Percentiles rank a stretch among this genome's conserved stretches.
Conservation (phyloP, 78 protist species). For the Dictyostelium purpureum region DNA sequence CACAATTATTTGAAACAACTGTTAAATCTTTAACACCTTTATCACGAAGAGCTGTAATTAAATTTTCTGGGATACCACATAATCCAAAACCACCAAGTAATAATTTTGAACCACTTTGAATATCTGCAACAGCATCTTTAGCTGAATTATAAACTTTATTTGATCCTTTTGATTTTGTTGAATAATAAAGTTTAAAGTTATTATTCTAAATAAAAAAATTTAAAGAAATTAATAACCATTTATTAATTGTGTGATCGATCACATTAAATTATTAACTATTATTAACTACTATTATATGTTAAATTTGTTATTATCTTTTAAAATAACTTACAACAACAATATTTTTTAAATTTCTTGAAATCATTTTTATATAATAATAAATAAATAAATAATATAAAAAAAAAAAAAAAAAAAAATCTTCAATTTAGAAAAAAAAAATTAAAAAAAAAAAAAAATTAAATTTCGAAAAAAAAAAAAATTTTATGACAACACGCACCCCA, state of each 20-base stretch:
- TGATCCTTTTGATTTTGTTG: background rate
- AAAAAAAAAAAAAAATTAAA: too few species aligned
- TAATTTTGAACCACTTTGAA: slow-evolving; percentile 84
- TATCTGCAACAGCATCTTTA: slow-evolving; percentile 89
- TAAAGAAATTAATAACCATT: background rate
- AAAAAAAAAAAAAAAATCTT: too few species aligned
- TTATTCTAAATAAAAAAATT: background rate
- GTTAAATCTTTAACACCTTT: slow-evolving; percentile 87
- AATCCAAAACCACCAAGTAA: slow-evolving; percentile 97
- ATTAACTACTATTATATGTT: background rate
- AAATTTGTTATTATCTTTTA: background rate
- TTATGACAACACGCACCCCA: too few species aligned
- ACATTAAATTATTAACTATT: too few species aligned
- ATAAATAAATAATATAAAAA: too few species aligned
- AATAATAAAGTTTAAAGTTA: background rate
- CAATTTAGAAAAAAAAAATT: too few species aligned
- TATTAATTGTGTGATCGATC: too few species aligned
- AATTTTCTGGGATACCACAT: slow-evolving; percentile 93
- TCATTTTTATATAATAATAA: too few species aligned
- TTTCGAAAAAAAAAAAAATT: too few species aligned
- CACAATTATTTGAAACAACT: slow-evolving; percentile 93
- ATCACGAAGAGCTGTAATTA: slow-evolving; percentile 88
- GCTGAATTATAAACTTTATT: slow-evolving; percentile 52
- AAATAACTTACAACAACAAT: background rate
- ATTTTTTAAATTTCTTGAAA: slow-evolving; percentile 3